Conservation (phyloP, 2,329 filamentous ascomycete genomes). For the Aspergillus sp. region DNA sequence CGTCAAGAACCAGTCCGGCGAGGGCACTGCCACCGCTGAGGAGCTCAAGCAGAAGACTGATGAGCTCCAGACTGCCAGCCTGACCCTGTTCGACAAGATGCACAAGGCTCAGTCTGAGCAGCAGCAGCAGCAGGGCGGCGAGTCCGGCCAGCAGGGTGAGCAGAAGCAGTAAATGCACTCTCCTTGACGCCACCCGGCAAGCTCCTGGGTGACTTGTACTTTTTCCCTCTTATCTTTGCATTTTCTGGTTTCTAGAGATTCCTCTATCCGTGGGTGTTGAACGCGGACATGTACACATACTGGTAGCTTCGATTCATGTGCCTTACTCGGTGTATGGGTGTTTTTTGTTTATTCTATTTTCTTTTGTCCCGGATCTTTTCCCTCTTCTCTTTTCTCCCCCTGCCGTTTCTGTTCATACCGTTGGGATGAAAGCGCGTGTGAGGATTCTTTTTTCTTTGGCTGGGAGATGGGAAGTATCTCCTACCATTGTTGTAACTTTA, state of each 20-base stretch:
- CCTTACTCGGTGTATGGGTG: slow-evolving; percentile 37
- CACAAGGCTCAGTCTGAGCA: slow-evolving; percentile 86
- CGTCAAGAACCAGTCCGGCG: slow-evolving; percentile 90
- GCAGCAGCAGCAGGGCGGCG: slow-evolving; percentile 49
- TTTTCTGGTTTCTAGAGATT: slow-evolving; percentile 22
- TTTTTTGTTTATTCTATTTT: slow-evolving; percentile 24
- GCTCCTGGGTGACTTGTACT: slow-evolving; percentile 15
- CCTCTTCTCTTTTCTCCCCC: slow-evolving; percentile 23
- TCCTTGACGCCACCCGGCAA: slow-evolving; percentile 14
- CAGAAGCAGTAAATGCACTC: slow-evolving; percentile 62
- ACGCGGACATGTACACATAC: slow-evolving; percentile 38
- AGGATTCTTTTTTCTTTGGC: slow-evolving; percentile 9
- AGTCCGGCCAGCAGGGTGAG: slow-evolving; percentile 51
- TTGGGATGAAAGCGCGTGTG: neutral
- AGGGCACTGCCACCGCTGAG: slow-evolving; percentile 78
- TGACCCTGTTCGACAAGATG: slow-evolving; percentile 99
- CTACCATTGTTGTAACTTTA: slow-evolving; percentile 33
- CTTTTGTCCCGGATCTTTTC: slow-evolving; percentile 19
- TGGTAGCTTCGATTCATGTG: slow-evolving; percentile 25
- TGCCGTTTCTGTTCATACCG: slow-evolving; percentile 17
- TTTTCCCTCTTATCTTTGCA: slow-evolving; percentile 22
- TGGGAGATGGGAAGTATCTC: slow-evolving; percentile 30
- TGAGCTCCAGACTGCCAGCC: slow-evolving; percentile 89
- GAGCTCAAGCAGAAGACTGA: slow-evolving; percentile 99
- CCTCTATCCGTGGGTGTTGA: slow-evolving; percentile 25